Base-by-base conservation (phyloP, 2,329 filamentous ascomycete species). In the Tolypocladium sp. region DNA sequence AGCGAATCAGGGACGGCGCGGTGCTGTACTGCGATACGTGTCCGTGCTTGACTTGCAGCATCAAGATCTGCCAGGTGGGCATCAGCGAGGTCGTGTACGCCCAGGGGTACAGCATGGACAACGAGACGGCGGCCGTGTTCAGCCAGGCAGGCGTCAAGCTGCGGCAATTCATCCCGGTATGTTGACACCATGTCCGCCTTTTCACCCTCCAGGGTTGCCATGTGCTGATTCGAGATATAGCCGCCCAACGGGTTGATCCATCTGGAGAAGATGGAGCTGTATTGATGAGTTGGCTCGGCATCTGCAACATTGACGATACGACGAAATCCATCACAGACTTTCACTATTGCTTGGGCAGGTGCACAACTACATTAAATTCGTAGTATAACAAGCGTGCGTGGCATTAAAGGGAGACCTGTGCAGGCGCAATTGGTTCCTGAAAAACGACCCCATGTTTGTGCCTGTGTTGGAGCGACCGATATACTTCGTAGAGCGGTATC, bases 41-140 rank as follows among this genome's bases (percentile, higher is more conserved):
- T 73, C 94, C 94, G 4, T 99, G 94, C 71, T 79, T 99, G 72
- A 99, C 94, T 2, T 99, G 94, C 74, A 96, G 91, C 68, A 96
- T 99, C 78, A 99, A 99, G 78, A 97, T 99, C 69, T 90, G 91
- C 27, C 94, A 99, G 76, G 91, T 97, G 9, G 94, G 94, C 22
- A 96, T 99, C 64, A 86, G 84, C 49, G 94, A 99, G 78, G 94
- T 99, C 17, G 92, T 99, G 17, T 99, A 96, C 69, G 92, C 86
- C 64, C 89, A 95, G 70, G 86, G 89, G 33, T 99, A 99, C 72
- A 93, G 93, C 71, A 97, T 99, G 88, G 94, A 99, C 69, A 83
- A 79, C 46, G 85, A 91, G 72, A 90, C 91, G 42, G 91, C 92
- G 10, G 83, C 84, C 57, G 89, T 99, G 35, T 90, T 99, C 65